Evolutionary conservation across 2,329 filamentous ascomycete species (phyloP).

Genomic region (Cladophialophora bantiana): DNA sequence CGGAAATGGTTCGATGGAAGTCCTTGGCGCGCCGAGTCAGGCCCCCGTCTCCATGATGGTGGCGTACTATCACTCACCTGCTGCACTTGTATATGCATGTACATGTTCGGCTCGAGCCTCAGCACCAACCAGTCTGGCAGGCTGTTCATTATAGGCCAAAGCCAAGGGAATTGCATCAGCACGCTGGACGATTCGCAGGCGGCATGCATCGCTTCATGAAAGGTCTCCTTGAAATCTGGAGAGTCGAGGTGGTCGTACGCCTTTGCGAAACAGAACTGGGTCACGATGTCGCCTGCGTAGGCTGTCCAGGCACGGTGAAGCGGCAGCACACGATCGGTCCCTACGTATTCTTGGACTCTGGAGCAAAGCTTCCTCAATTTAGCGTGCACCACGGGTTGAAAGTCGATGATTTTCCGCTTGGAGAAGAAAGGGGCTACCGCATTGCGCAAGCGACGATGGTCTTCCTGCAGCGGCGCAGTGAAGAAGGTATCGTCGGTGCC

Average conservation of each 20-base stretch:
- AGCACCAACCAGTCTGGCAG: constrained; percentile 39
- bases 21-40: constrained; percentile 1
- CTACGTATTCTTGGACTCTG: constrained; percentile 40
- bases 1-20: constrained; percentile 14
- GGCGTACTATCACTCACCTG: constrained; percentile 10
- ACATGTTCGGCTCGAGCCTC: constrained; percentile 10
- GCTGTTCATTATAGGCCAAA: constrained; percentile 37
- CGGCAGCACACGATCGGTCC: constrained; percentile 38
- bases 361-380: constrained; percentile 38
- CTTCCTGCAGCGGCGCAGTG: constrained; percentile 26
- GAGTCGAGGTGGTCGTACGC: constrained; percentile 34
- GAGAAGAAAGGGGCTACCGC: constrained; percentile 38
- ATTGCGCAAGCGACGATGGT: constrained; percentile 36
- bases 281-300: constrained; percentile 56
- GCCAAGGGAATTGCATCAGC: constrained; percentile 28
- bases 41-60: background rate
- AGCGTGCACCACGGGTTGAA: constrained; percentile 37
- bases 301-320: constrained; percentile 45
- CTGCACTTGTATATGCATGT: constrained; percentile 25
- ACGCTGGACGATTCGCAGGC: constrained; percentile 27
- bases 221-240: constrained; percentile 32
- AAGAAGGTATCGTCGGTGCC: constrained; percentile 26
- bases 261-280: constrained; percentile 47
- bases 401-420: constrained; percentile 26
- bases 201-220: constrained; percentile 31